phyloP scores from a whole-genome alignment of 1,284 basidiomycete genomes.

The Melampsora occidentalis region DNA sequence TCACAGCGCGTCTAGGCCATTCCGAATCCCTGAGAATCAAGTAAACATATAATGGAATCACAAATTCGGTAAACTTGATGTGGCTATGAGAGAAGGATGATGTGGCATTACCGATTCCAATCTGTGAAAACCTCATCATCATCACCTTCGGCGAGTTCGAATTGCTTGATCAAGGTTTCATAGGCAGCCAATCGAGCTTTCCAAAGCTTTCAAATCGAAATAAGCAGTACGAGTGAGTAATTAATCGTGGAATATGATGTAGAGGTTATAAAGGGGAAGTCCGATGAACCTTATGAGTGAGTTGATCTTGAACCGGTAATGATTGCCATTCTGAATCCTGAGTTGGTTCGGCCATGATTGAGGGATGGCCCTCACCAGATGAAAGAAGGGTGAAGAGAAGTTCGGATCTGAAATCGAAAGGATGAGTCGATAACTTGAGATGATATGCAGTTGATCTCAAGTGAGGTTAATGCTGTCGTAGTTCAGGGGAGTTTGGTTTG shows the following conservation, averaged over 20 bases:
- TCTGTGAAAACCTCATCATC: constrained; percentile 36
- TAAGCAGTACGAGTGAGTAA: background rate
- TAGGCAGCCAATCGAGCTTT: constrained; percentile 41
- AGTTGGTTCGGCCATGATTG: constrained; percentile 33
- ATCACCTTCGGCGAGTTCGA: constrained; percentile 42
- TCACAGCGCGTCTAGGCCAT: constrained; percentile 51
- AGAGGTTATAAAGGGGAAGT: background rate
- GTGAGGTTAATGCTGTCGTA: no score
- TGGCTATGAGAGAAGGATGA: background rate
- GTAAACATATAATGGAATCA: background rate
- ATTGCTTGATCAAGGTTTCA: constrained; percentile 42
- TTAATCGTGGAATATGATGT: background rate
- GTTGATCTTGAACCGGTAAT: constrained; percentile 35
- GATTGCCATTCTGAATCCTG: constrained; percentile 37
- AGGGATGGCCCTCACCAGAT: background rate
- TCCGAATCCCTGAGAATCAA: constrained; percentile 13
- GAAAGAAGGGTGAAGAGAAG: no score
- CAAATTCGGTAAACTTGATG: constrained; percentile 48
- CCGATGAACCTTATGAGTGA: constrained; percentile 25
- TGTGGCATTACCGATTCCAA: constrained; percentile 34
- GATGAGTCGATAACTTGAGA: background rate
- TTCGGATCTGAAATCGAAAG: no score
- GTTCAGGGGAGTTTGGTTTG: no score
- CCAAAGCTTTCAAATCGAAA: constrained; percentile 26
- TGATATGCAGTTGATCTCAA: no score